Evolutionary conservation across 2,329 filamentous ascomycete species (phyloP).

Genomic region (Colletotrichum phormii): DNA sequence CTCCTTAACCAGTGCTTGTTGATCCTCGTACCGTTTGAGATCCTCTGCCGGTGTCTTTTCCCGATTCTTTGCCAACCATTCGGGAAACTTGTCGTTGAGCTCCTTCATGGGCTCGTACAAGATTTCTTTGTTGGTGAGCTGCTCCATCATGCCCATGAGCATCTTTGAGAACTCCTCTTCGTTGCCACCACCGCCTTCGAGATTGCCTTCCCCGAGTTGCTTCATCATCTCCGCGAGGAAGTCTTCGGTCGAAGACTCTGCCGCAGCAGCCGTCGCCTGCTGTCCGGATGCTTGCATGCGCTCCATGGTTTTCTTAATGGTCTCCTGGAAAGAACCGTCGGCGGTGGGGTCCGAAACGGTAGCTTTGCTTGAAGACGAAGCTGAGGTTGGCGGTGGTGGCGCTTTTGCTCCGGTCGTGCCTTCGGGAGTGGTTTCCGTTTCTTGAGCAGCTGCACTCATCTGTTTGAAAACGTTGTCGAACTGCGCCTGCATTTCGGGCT

Average conservation of each 20-base stretch:
- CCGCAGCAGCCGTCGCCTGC: constrained; percentile 82
- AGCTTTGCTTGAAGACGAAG: constrained; percentile 38
- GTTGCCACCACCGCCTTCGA: constrained; percentile 62
- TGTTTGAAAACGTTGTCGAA: constrained; percentile 84
- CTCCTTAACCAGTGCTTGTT: constrained; percentile 82
- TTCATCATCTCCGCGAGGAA: constrained; percentile 93
- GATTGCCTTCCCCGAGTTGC: constrained; percentile 78
- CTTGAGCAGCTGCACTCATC: constrained; percentile 65
- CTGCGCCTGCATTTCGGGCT: constrained; percentile 81
- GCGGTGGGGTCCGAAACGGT: constrained; percentile 49
- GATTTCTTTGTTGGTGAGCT: constrained; percentile 98
- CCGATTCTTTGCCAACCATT: constrained; percentile 85
- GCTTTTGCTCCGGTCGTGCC: constrained; percentile 39
- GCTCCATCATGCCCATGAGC: constrained; percentile 98
- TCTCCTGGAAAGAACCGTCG: constrained; percentile 87
- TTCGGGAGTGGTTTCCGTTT: constrained; percentile 33
- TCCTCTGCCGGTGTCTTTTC: constrained; percentile 76
- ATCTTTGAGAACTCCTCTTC: constrained; percentile 95
- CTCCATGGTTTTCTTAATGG: constrained; percentile 93
- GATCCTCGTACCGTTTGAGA: constrained; percentile 82
- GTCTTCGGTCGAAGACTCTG: constrained; percentile 77
- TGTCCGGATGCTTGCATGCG: constrained; percentile 92
- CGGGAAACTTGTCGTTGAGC: constrained; percentile 90
- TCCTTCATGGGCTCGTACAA: constrained; percentile 99
- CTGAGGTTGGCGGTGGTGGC: constrained; percentile 41